Base-by-base conservation (phyloP, 2,329 filamentous ascomycete species). In the Cercospora citrullina region DNA sequence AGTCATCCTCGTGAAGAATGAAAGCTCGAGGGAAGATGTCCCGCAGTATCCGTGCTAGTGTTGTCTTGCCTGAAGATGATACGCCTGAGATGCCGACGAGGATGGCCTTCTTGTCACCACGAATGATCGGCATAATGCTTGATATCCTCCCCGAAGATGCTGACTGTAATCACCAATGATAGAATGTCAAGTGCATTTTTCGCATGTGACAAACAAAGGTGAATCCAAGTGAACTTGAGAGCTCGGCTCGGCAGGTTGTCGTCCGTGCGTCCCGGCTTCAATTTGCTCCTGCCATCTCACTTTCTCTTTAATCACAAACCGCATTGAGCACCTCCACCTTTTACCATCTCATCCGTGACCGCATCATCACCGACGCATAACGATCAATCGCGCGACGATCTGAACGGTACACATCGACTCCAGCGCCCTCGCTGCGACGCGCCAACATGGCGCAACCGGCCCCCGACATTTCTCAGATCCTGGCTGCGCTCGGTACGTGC, bases 1-100 rank as follows among this genome's bases (percentile, higher is more conserved):
- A 99, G 80, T 99, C 95, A 82, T 99, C 95, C 78, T 97, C 89
- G 79, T 99, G 95, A 23, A 99, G 85, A 75, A 98, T 91, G 76
- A 93, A 94, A 16, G 89, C 85, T 72, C 85, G 84, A 26, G 79
- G 73, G 75, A 97, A 93, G 72, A 96, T 89, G 77, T 92, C 89
- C 67, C 93, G 89, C 18, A 99, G 84, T 12, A 97, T 85, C 2
- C 94, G 88, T 21, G 93, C 91, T 14, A 99, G 87, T 2, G 95
- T 98, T 2, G 95, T 98, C 83, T 99, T 99, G 68, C 95, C 95
- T 74, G 91, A 94, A 3, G 91, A 96, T 1, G 94, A 97, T 71
- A 91, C 92, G 65, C 95, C 95, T 45, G 92, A 96, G 67, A 98
- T 89, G 68, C 89, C 93, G 64, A 98, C 83, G 53, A 97, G 82